Percentiles rank a stretch among this genome's conserved stretches.
These are phyloP conservation scores for Didymella lethalis DNA, from an alignment of 2,329 filamentous ascomycete species.

Conservation along the genomic window DNA sequence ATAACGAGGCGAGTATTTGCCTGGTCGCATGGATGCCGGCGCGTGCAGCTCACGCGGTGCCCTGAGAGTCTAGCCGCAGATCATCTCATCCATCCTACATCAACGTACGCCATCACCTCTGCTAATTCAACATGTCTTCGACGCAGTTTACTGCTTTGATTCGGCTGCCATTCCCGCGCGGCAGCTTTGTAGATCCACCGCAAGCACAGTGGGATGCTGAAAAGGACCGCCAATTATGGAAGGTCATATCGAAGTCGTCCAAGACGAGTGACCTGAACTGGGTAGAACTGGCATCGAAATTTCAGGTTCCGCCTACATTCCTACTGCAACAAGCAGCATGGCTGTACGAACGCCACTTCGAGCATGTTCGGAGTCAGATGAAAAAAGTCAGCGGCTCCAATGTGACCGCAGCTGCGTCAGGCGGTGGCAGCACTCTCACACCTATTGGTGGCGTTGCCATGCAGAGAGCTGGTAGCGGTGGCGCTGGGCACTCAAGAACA, in stretches of 20 bases:
- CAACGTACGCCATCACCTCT: background rate
- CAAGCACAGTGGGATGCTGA: constrained; percentile 84
- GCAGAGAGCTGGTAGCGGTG: constrained; percentile 61
- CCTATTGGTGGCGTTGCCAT: constrained; percentile 55
- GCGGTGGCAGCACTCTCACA: constrained; percentile 54
- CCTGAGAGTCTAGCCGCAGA: constrained; percentile 9
- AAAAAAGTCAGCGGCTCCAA: constrained; percentile 72
- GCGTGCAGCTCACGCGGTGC: constrained; percentile 12
- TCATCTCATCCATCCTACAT: constrained; percentile 19
- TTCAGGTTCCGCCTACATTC: constrained; percentile 87
- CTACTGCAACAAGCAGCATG: constrained; percentile 92
- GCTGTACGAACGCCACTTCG: constrained; percentile 89
- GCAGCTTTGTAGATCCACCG: constrained; percentile 88
- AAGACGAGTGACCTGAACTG: constrained; percentile 87
- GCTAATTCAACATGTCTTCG: constrained; percentile 33
- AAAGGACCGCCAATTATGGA: constrained; percentile 91
- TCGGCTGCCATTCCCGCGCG: constrained; percentile 85
- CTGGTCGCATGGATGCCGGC: constrained; percentile 13
- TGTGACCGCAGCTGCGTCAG: constrained; percentile 57
- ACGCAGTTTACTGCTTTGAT: constrained; percentile 76
- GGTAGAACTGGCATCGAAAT: constrained; percentile 78
- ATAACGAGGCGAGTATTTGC: background rate
- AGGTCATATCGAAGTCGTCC: constrained; percentile 80
- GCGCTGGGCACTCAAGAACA: constrained; percentile 53
- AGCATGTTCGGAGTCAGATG: constrained; percentile 90